Evolutionary conservation across 2,329 filamentous ascomycete genomes (phyloP), one percentile per base, ranked within the genome.

Genomic region (Ophiostoma tasmaniense): DNA sequence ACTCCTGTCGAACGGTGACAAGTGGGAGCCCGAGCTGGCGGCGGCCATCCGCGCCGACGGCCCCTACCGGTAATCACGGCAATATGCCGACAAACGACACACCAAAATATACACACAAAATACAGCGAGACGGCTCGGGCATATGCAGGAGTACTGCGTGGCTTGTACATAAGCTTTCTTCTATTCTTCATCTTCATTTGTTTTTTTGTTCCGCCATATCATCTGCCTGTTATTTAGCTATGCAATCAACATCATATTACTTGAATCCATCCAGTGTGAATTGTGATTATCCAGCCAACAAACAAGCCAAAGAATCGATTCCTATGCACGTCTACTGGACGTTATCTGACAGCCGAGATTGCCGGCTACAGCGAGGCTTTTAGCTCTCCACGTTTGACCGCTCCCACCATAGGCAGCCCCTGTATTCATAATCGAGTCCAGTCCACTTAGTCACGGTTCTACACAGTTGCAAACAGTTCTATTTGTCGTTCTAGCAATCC

Each of bases 11-110:
- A 96, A 96, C 77, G 92, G 93, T 76, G 93, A 96, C 82, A 94
- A 93, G 82, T 99, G 95, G 95, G 95, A 99, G 83, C 93, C 95
- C 8, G 95, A 99, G 82, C 84, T 99, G 76, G 94, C 94, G 1
- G 94, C 95, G 70, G 89, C 87, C 74, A 95, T 95, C 78, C 89
- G 93, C 77, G 95, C 95, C 71, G 95, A 99, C 84, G 89, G 93
- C 68, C 94, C 94, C 67, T 98, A 93, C 83, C 87, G 91, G 85
- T 94, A 89, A 84, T 50, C 28, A 25, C 13, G 52, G 14, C 35
- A 8, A 55, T 11, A 64, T 39, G 37, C 10, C 62, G 10, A 17
- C 28, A 35, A 7, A 30, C 30, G 42, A 66, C 45, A 20, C 39
- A 64, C 42, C 30, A 67, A 11, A 50, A 61, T 4, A 20, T 33